A percentile compares a stretch with the other conserved stretches of the same genome.
Conservation (phyloP, 2,329 filamentous ascomycete species). For the Alternaria angustiovoidea region DNA sequence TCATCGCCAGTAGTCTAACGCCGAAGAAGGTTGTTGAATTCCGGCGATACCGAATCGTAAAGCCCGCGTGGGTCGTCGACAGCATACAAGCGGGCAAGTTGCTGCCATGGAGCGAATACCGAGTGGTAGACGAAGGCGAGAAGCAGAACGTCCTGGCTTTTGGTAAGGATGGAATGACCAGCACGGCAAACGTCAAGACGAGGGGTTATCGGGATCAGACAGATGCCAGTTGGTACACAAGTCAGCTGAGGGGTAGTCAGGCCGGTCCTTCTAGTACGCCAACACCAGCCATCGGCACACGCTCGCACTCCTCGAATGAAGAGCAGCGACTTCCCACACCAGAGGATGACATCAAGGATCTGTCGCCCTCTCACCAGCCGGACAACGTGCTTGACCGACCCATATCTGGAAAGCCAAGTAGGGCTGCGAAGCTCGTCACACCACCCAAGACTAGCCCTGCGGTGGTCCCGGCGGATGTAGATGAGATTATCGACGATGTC, state of each 20-base stretch:
- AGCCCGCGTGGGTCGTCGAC: slow-evolving; percentile 92
- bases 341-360: slow-evolving; percentile 38
- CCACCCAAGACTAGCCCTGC: slow-evolving; percentile 44
- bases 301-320: slow-evolving; percentile 30
- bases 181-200: slow-evolving; percentile 67
- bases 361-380: slow-evolving; percentile 45
- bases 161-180: slow-evolving; percentile 68
- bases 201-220: slow-evolving; percentile 82
- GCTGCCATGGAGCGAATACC: slow-evolving; percentile 85
- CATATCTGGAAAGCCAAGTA: slow-evolving; percentile 6
- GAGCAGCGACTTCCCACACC: slow-evolving; percentile 35
- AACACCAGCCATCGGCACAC: slow-evolving; percentile 28
- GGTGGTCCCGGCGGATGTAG: slow-evolving; percentile 13
- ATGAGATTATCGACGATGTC: slow-evolving; percentile 20
- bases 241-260: slow-evolving; percentile 64
- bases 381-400: slow-evolving; percentile 38
- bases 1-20: slow-evolving; percentile 88
- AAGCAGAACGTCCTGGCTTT: slow-evolving; percentile 80
- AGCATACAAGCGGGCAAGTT: slow-evolving; percentile 82
- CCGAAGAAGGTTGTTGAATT: slow-evolving; percentile 95
- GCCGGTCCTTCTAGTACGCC: slow-evolving; percentile 38
- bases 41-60: slow-evolving; percentile 86
- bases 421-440: slow-evolving; percentile 31
- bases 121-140: slow-evolving; percentile 83
- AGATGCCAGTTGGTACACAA: slow-evolving; percentile 81